These are phyloP conservation scores for Hymenoscyphus occultus DNA, from an alignment of 2,329 filamentous ascomycete genomes.

Conservation along the genomic window DNA sequence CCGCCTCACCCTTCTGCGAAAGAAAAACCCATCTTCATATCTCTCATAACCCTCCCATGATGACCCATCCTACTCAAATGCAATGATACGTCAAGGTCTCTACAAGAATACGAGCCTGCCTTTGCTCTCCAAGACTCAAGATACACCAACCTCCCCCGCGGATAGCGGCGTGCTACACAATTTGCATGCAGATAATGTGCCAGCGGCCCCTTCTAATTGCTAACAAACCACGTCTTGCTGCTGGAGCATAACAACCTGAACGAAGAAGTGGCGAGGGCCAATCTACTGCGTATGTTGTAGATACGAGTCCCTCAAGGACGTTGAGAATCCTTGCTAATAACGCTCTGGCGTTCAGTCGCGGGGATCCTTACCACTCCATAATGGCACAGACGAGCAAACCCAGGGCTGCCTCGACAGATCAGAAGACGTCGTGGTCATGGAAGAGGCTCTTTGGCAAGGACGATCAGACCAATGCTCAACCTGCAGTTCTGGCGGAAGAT, in stretches of 20 bases:
- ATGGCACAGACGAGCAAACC: conserved; percentile 33
- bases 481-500: conserved; percentile 23
- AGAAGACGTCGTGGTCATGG: conserved; percentile 34
- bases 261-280: conserved; percentile 8
- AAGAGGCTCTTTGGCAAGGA: conserved; percentile 35
- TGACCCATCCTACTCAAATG: conserved; percentile 18
- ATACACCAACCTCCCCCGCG: conserved; percentile 18
- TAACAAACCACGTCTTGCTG: conserved; percentile 20
- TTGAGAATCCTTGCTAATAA: conserved; percentile 22
- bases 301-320: conserved; percentile 10
- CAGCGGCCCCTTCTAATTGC: conserved; percentile 18
- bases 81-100: conserved; percentile 31
- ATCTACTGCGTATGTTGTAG: conserved; percentile 16
- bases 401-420: conserved; percentile 31
- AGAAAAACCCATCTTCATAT: not conserved
- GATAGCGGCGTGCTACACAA: conserved; percentile 30
- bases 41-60: not conserved
- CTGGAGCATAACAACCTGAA: not conserved
- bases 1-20: conserved; percentile 21
- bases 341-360: conserved; percentile 16
- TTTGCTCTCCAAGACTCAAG: conserved; percentile 20
- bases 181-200: conserved; percentile 20
- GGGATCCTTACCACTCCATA: conserved; percentile 25
- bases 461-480: conserved; percentile 20
- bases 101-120: conserved; percentile 30